phyloP scores from a whole-genome alignment of 306 rosid genomes.

The Casuarina equisetifolia region DNA sequence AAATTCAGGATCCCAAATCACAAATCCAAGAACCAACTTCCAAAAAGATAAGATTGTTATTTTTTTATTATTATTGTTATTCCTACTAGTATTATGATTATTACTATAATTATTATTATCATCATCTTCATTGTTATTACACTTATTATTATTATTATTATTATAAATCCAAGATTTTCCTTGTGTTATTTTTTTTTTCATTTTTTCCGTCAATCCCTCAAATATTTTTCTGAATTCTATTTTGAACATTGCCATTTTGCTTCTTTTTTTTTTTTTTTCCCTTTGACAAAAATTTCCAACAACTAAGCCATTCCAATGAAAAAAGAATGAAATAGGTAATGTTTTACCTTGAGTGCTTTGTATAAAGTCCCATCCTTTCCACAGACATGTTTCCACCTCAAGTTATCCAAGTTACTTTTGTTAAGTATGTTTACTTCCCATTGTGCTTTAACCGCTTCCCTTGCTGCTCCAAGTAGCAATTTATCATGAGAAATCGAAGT shows the following conservation, averaged over 20 bases:
- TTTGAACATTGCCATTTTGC: background rate
- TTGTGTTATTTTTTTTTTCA: background rate
- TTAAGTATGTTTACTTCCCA: constrained; percentile 90
- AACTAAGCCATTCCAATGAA: constrained; percentile 4
- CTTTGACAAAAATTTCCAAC: background rate
- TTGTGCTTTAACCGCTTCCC: constrained; percentile 96
- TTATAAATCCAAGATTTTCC: background rate
- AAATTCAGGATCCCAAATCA: background rate
- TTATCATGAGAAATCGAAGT: constrained; percentile 98
- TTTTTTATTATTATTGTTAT: background rate
- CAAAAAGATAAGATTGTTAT: background rate
- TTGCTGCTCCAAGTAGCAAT: constrained; percentile 94
- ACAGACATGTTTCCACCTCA: constrained; percentile 79
- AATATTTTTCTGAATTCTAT: background rate
- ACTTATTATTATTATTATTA: background rate
- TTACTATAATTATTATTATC: no score
- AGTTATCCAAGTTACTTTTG: constrained; percentile 72
- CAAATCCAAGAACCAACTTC: background rate
- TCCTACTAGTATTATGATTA: no score
- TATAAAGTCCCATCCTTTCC: constrained; percentile 87
- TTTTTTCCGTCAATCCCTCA: background rate
- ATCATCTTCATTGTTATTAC: background rate
- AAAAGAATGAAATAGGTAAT: constrained; percentile 27
- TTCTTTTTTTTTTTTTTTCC: no score
- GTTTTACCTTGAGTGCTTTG: constrained; percentile 76